Base-by-base conservation (phyloP, 345 rosid species). In the Salix dunnii region DNA sequence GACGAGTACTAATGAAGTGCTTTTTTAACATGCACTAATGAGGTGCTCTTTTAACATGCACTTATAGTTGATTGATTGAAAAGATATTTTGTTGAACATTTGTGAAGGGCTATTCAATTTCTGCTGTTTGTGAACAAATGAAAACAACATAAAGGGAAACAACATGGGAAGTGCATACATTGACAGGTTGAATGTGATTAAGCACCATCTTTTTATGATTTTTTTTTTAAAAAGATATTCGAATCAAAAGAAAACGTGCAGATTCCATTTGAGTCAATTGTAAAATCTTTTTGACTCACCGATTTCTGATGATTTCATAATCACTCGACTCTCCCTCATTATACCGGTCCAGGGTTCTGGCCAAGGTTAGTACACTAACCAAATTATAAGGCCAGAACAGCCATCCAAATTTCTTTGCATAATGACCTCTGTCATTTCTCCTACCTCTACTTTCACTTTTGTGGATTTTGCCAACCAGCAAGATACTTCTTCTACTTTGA, bases 131-230 rank as follows among this genome's bases (percentile, higher is more conserved):
- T 71, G 6, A 58, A 69, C 25, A 51, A 25, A 18, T 31, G 36
- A 17, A 71, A 78, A 36, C 28, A 60, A 21, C 23, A 16, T 71
- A 66, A 64, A 71, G 65, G 69, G 61, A 31, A 43, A 46, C 66
- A n/a, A 16, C 2, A 2, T 46, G 30, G 23, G 48, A 49, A 69
- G 61, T 43, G 70, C 68, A 43, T 35, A 27, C 23, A 21, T 21
- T 67, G 46, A 64, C 71, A 31, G 51, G 67, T 51, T 64, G 76
- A 77, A 51, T 6, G 17, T 71, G 79, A 48, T 27, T 43, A 58
- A 14, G 68, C 75, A 64, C 66, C 38, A 64, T 31, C 28, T 31
- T 70, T 16, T 48, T 7, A 16, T 12, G 36, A 27, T 36, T 46
- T 62, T 63, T 46, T 18, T 33, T 8, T 35, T 0, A 3, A 35